Percentiles rank a stretch among this genome's conserved stretches.
Evolutionary conservation across 371 early-diverging fungal genomes (phyloP).

Genomic region (Mortierella sp.): DNA sequence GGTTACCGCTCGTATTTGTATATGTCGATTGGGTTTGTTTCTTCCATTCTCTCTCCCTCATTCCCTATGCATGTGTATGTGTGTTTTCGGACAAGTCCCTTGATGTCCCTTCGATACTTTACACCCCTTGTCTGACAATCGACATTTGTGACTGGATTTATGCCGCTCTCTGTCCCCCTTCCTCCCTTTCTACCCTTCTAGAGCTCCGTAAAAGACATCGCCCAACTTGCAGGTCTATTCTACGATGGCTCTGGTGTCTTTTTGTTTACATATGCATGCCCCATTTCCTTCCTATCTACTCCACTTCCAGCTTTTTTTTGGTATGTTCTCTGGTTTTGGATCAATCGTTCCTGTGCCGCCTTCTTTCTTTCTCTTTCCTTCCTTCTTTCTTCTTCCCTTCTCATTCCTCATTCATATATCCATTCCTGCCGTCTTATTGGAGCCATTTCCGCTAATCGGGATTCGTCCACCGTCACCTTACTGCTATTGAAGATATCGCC

Average conservation of each 20-base stretch:
- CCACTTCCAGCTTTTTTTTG: neutral
- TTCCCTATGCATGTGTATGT: neutral
- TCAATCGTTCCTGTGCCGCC: neutral
- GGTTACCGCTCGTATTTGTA: neutral
- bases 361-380: slow-evolving; percentile 6
- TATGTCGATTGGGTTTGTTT: neutral
- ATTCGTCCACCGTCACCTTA: neutral
- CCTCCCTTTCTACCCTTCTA: neutral
- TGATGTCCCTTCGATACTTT: slow-evolving; percentile 6
- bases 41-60: neutral
- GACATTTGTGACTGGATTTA: slow-evolving; percentile 1
- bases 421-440: neutral
- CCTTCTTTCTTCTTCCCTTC: neutral
- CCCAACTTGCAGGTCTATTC: neutral
- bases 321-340: neutral
- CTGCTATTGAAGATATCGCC: neutral
- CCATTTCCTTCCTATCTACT: neutral
- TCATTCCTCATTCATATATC: neutral
- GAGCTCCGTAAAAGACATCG: slow-evolving; percentile 11
- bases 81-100: slow-evolving; percentile 1
- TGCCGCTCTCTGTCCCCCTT: neutral
- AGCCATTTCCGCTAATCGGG: neutral
- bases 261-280: neutral
- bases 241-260: neutral
- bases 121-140: slow-evolving; percentile 1